These are phyloP conservation scores for Magnolia kwangsiensis DNA, from an alignment of 164 flowering plant genomes.

Conservation along the genomic window DNA sequence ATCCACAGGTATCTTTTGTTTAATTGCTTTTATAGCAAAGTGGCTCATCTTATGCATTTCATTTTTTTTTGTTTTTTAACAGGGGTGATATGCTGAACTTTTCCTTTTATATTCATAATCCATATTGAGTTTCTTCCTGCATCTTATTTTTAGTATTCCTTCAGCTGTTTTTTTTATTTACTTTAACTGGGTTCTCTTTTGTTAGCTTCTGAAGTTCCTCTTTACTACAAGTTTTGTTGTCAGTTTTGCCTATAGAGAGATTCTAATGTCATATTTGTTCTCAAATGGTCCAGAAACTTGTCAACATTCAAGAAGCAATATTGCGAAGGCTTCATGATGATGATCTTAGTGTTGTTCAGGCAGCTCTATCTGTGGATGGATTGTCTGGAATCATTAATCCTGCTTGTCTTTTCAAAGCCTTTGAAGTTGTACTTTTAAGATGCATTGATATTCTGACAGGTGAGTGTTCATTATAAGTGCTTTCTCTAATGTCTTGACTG, in stretches of 20 bases:
- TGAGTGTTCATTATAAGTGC: constrained; percentile 22
- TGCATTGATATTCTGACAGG: constrained; percentile 44
- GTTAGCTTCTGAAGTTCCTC: not conserved
- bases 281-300: constrained; percentile 47
- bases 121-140: too few species aligned
- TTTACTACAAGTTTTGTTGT: not conserved
- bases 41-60: too few species aligned
- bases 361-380: constrained; percentile 53
- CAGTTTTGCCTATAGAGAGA: not conserved
- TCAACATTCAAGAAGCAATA: constrained; percentile 55
- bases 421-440: constrained; percentile 43
- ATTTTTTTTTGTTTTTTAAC: too few species aligned
- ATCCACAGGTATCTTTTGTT: constrained; percentile 42
- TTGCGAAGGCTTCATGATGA: constrained; percentile 64
- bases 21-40: not conserved
- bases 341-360: constrained; percentile 69
- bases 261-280: constrained; percentile 2
- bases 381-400: constrained; percentile 38
- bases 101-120: too few species aligned
- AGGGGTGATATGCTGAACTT: too few species aligned
- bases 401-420: constrained; percentile 45
- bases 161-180: not conserved
- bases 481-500: not conserved
- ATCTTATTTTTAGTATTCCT: too few species aligned
- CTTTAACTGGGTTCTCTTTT: not conserved